These are phyloP conservation scores for Auricularia auricula-judae DNA, from an alignment of 768 basidiomycete genomes.

Conservation along the genomic window DNA sequence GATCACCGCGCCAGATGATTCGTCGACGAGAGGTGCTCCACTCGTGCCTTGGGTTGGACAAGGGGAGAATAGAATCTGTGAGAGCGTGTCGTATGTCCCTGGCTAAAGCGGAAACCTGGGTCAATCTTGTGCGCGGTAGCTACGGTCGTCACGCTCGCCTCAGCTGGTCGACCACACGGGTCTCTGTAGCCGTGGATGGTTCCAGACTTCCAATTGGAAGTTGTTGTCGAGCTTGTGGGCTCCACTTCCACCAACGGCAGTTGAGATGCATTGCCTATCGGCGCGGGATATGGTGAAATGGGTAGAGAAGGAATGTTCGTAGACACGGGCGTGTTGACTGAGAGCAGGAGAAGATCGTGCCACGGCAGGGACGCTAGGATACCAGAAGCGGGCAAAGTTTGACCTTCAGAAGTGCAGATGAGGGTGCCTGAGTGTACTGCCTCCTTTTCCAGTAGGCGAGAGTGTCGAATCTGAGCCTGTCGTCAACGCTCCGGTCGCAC, in stretches of 20 bases:
- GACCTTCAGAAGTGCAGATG: constrained; percentile 18
- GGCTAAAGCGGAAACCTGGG: constrained; percentile 25
- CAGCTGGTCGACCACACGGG: constrained; percentile 43
- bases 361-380: constrained; percentile 48
- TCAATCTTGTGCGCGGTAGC: neutral
- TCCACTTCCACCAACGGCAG: constrained; percentile 42
- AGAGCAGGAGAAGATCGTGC: constrained; percentile 44
- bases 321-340: constrained; percentile 12
- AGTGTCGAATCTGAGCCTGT: constrained; percentile 24
- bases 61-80: constrained; percentile 42
- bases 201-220: constrained; percentile 34
- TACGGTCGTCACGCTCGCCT: constrained; percentile 22
- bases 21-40: constrained; percentile 57
- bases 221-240: constrained; percentile 32
- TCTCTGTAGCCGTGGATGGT: constrained; percentile 50
- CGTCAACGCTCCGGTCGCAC: neutral
- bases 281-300: constrained; percentile 51
- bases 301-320: constrained; percentile 35
- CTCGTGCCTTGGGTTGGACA: constrained; percentile 55
- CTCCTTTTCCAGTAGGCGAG: constrained; percentile 17
- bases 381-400: constrained; percentile 28
- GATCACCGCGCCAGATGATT: constrained; percentile 49
- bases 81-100: constrained; percentile 57
- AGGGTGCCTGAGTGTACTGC: constrained; percentile 27
- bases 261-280: constrained; percentile 31